A percentile compares a stretch with the other conserved stretches of the same genome.
Evolutionary conservation across 805 yeast genomes (phyloP).

Genomic region (Metschnikowia dekortorum): DNA sequence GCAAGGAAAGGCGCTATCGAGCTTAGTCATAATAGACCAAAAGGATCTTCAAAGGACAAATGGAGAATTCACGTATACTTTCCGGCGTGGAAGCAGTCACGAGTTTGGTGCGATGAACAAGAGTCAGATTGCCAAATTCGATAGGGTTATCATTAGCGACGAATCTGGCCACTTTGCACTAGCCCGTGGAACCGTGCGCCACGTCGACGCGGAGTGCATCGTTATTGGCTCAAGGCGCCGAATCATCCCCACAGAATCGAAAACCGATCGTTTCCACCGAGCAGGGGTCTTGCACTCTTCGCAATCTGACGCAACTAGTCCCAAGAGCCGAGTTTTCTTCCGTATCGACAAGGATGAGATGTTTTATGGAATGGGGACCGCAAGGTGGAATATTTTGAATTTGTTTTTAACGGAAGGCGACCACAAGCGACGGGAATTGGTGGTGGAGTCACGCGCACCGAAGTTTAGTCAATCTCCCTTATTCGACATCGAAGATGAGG

Average conservation of each 20-base stretch:
- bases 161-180: constrained; percentile 74
- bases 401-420: constrained; percentile 56
- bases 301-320: constrained; percentile 4
- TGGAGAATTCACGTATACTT: constrained; percentile 42
- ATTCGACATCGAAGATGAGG: constrained; percentile 13
- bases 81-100: constrained; percentile 31
- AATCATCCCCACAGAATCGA: constrained; percentile 41
- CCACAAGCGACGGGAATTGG: constrained; percentile 36
- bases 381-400: constrained; percentile 71
- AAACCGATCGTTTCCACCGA: constrained; percentile 37
- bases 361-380: constrained; percentile 68
- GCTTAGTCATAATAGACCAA: constrained; percentile 38
- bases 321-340: constrained; percentile 26
- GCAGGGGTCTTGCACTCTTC: constrained; percentile 14
- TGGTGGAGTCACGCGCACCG: constrained; percentile 56
- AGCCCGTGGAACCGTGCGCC: constrained; percentile 55
- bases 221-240: constrained; percentile 51
- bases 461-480: constrained; percentile 27
- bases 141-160: constrained; percentile 71
- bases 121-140: constrained; percentile 54
- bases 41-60: constrained; percentile 19
- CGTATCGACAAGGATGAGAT: constrained; percentile 80
- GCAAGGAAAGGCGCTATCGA: constrained; percentile 57
- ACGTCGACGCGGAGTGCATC: constrained; percentile 40
- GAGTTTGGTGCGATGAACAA: constrained; percentile 19